Conservation (phyloP, 2,329 filamentous ascomycete species). For the Coccinonectria pachysandricola region DNA sequence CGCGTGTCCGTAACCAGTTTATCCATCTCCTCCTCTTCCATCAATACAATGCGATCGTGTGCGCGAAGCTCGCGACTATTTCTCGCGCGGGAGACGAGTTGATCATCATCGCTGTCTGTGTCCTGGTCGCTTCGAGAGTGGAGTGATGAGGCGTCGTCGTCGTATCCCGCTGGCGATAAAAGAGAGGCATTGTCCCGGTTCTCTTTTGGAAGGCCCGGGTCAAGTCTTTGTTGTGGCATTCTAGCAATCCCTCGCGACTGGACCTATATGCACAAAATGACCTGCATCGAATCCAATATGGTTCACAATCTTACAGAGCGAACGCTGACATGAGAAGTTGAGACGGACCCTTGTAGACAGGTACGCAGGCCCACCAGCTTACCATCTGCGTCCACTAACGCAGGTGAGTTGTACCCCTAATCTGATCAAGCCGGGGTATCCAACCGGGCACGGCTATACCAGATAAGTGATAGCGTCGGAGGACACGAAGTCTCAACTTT, state of each 20-base stretch:
- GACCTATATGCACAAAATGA: constrained; percentile 9
- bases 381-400: background rate
- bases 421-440: no score
- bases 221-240: constrained; percentile 15
- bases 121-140: constrained; percentile 61
- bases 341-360: background rate
- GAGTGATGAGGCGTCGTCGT: constrained; percentile 58
- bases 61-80: constrained; percentile 60
- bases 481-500: no score
- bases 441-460: no score
- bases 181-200: constrained; percentile 33
- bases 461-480: background rate
- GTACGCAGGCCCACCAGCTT: background rate
- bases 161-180: constrained; percentile 54
- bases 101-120: constrained; percentile 66
- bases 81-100: constrained; percentile 53
- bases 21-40: constrained; percentile 66
- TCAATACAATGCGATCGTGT: constrained; percentile 59
- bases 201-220: constrained; percentile 11
- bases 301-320: background rate
- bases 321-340: background rate
- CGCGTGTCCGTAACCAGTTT: constrained; percentile 45
- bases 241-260: constrained; percentile 7
- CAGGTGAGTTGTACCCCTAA: background rate
- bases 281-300: constrained; percentile 5